Evolutionary conservation across 768 basidiomycete genomes (phyloP).

Genomic region (Dentipellis fragilis): DNA sequence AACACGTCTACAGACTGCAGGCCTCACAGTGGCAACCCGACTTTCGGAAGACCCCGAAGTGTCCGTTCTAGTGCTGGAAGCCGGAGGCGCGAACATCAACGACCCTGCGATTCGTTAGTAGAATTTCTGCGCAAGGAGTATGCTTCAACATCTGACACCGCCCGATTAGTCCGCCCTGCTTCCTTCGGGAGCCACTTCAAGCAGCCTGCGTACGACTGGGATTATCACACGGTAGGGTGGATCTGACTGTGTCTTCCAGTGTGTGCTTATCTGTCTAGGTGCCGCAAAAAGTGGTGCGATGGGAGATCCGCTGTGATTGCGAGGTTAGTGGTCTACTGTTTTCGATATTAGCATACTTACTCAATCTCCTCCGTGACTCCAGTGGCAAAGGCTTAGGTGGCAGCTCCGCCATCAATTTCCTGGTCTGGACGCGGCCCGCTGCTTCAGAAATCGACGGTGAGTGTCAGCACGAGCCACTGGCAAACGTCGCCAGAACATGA

Average conservation of each 20-base stretch:
- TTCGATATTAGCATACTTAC: not conserved
- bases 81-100: constrained; percentile 10
- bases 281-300: not conserved
- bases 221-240: not conserved
- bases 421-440: not conserved
- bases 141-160: not conserved
- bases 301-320: not conserved
- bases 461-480: not conserved
- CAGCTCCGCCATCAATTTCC: constrained; percentile 3
- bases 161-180: not conserved
- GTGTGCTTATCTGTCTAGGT: not conserved
- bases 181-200: not conserved
- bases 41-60: constrained; percentile 23
- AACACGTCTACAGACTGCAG: constrained; percentile 15
- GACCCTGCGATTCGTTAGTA: constrained; percentile 7
- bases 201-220: constrained; percentile 4
- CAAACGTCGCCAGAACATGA: not conserved
- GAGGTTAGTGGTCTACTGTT: not conserved
- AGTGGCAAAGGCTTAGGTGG: constrained; percentile 9
- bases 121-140: too few species aligned
- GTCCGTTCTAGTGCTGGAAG: constrained; percentile 24
- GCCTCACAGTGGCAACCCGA: constrained; percentile 27
- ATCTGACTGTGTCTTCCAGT: not conserved
- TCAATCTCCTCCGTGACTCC: not conserved
- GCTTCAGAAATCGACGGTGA: constrained; percentile 5